Evolutionary conservation across 2,329 filamentous ascomycete genomes (phyloP).

Genomic region (Onygenales sp.): DNA sequence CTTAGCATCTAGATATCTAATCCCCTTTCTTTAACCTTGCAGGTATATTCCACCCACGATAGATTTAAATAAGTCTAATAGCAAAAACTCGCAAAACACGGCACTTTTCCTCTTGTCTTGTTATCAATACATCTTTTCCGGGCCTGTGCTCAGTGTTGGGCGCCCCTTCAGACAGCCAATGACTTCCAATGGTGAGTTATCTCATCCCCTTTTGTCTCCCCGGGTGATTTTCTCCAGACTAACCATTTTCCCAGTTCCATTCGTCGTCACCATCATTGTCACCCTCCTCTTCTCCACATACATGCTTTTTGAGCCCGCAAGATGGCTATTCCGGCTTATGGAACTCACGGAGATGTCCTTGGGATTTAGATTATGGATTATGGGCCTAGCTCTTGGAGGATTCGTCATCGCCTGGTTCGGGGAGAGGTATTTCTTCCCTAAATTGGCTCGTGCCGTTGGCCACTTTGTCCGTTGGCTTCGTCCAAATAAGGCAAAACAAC

Average conservation of each 20-base stretch:
- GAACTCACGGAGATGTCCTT: conserved; percentile 69
- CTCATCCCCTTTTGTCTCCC: background rate
- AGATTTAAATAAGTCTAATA: conserved; percentile 69
- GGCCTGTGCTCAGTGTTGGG: conserved; percentile 83
- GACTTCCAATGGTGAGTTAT: conserved; percentile 61
- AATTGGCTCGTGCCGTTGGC: conserved; percentile 59
- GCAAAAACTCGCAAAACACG: conserved; percentile 88
- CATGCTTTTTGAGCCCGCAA: conserved; percentile 68
- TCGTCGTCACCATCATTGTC: conserved; percentile 64
- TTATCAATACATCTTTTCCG: conserved; percentile 89
- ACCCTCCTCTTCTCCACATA: conserved; percentile 61
- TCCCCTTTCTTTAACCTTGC: background rate
- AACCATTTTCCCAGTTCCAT: conserved; percentile 53
- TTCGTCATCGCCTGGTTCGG: conserved; percentile 60
- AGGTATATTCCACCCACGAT: conserved; percentile 73
- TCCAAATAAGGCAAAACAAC: conserved; percentile 57
- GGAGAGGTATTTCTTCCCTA: conserved; percentile 62
- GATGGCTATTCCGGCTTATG: conserved; percentile 66
- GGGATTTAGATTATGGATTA: conserved; percentile 62
- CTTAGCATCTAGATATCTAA: background rate
- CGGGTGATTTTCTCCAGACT: background rate
- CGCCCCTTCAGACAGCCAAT: conserved; percentile 78
- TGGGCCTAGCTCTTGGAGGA: conserved; percentile 60
- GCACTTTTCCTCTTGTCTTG: conserved; percentile 81
- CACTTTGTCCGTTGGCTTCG: conserved; percentile 46